A percentile compares a stretch with the other conserved stretches of the same genome.
Evolutionary conservation across 768 basidiomycete species (phyloP).

Genomic region (Russula sp.): DNA sequence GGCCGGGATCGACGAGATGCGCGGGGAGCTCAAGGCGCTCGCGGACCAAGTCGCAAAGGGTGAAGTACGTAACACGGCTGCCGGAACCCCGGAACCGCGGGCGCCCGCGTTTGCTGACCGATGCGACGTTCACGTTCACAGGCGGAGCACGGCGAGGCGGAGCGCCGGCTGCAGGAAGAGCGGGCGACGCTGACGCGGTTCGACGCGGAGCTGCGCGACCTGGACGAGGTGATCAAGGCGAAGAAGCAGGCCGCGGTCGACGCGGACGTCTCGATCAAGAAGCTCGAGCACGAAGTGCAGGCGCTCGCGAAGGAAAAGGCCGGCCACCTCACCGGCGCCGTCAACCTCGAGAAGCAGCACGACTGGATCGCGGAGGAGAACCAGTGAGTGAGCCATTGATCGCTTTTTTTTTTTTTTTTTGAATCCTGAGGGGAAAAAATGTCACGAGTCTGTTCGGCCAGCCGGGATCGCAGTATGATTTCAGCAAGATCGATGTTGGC

Average conservation of each 20-base stretch:
- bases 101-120: too few relatives aligned
- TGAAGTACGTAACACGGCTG: neutral
- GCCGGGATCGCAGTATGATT: constrained; percentile 76
- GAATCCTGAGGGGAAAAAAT: neutral
- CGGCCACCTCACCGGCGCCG: constrained; percentile 43
- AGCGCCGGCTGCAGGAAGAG: constrained; percentile 73
- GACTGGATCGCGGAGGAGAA: constrained; percentile 89
- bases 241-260: constrained; percentile 70
- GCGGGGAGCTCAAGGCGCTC: constrained; percentile 15
- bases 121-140: constrained; percentile 26
- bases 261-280: constrained; percentile 56
- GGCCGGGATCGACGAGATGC: constrained; percentile 15
- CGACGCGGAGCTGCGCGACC: constrained; percentile 79
- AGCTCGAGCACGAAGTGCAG: constrained; percentile 66
- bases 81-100: too few relatives aligned
- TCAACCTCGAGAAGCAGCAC: constrained; percentile 71
- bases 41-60: constrained; percentile 4
- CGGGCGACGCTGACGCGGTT: constrained; percentile 83
- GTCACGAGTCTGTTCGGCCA: constrained; percentile 64
- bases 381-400: constrained; percentile 48
- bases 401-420: neutral
- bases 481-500: constrained; percentile 54
- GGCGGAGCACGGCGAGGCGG: constrained; percentile 57
- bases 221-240: constrained; percentile 74
- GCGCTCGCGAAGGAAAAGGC: constrained; percentile 59